phyloP scores from a whole-genome alignment of 805 yeast species.

The Lipomyces yamanashiensis region DNA sequence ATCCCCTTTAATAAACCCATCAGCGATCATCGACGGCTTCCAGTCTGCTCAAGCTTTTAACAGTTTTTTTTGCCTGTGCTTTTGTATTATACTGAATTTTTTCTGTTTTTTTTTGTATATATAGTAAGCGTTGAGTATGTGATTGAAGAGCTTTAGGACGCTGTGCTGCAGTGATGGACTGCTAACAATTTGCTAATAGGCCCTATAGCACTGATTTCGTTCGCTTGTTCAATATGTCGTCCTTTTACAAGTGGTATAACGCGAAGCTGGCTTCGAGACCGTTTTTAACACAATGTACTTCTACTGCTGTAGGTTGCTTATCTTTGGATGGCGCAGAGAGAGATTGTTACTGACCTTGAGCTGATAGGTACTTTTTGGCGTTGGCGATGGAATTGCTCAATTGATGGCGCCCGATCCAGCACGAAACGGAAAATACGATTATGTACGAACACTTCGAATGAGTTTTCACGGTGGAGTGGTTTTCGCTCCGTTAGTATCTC shows the following conservation, averaged over 20 bases:
- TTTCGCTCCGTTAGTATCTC: conserved; percentile 75
- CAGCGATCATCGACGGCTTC: too few relatives aligned
- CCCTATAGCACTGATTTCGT: neutral
- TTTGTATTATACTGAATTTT: too few relatives aligned
- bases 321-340: neutral
- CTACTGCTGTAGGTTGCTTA: conserved; percentile 23
- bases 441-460: conserved; percentile 63
- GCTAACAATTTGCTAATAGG: too few relatives aligned
- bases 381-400: conserved; percentile 81
- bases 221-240: conserved; percentile 11
- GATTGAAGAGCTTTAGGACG: too few relatives aligned
- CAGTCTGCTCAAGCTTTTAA: too few relatives aligned
- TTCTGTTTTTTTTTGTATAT: too few relatives aligned
- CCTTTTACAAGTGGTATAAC: conserved; percentile 30
- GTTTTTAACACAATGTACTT: conserved; percentile 29
- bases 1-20: too few relatives aligned
- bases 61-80: too few relatives aligned
- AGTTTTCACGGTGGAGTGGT: conserved; percentile 70
- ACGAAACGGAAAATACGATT: conserved; percentile 51
- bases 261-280: conserved; percentile 30
- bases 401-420: conserved; percentile 48
- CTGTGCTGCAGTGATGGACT: too few relatives aligned
- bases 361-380: conserved; percentile 56
- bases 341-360: too few relatives aligned
- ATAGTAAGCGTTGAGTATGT: too few relatives aligned